These are phyloP conservation scores for Cladosporium sp. DNA, from an alignment of 2,329 filamentous ascomycete genomes.

Conservation along the genomic window DNA sequence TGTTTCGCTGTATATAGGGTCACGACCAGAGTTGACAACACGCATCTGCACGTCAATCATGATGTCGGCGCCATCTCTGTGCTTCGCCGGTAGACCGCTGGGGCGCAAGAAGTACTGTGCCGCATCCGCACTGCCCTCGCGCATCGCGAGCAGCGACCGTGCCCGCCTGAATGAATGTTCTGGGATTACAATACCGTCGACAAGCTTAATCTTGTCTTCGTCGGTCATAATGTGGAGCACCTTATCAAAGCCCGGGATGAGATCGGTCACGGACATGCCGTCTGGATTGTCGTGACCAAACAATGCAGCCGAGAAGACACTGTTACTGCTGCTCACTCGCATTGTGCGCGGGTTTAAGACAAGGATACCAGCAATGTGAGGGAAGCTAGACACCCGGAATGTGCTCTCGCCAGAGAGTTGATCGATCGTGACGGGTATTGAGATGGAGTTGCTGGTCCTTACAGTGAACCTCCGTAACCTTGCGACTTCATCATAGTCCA, in stretches of 20 bases:
- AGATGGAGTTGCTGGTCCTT: conserved; percentile 68
- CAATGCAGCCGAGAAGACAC: conserved; percentile 85
- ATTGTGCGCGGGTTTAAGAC: conserved; percentile 78
- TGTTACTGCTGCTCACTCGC: conserved; percentile 85
- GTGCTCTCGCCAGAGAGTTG: conserved; percentile 65
- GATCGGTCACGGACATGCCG: conserved; percentile 69
- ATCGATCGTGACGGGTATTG: conserved; percentile 79
- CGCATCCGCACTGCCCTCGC: conserved; percentile 73
- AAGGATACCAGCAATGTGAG: conserved; percentile 95
- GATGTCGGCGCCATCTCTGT: conserved; percentile 86
- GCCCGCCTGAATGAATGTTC: conserved; percentile 94
- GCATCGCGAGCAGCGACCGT: conserved; percentile 74
- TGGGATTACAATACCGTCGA: conserved; percentile 93
- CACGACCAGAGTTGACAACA: conserved; percentile 83
- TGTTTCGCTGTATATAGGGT: conserved; percentile 55
- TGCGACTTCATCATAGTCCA: conserved; percentile 73
- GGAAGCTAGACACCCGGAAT: conserved; percentile 86
- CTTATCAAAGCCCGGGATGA: conserved; percentile 84
- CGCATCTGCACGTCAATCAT: conserved; percentile 96
- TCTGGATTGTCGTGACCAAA: conserved; percentile 86
- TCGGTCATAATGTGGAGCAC: conserved; percentile 77
- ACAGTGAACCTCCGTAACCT: conserved; percentile 80
- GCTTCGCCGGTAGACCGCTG: conserved; percentile 76
- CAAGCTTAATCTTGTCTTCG: conserved; percentile 76
- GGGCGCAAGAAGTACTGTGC: conserved; percentile 77